A percentile compares a stretch with the other conserved stretches of the same genome.
phyloP scores from a whole-genome alignment of 2,329 filamentous ascomycete species.

The Thelonectria olida region DNA sequence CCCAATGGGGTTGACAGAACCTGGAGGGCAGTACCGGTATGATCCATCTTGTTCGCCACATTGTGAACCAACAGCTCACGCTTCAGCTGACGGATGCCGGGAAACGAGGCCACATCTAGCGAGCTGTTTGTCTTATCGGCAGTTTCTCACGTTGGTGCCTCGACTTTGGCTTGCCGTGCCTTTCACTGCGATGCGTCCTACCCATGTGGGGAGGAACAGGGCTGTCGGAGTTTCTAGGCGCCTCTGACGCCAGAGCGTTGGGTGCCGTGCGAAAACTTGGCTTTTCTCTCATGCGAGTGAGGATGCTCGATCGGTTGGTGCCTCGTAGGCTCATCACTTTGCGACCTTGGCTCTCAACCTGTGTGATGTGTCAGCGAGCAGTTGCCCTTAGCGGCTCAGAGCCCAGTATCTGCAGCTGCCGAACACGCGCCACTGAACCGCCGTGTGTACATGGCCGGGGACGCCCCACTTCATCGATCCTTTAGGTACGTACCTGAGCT shows the following conservation, averaged over 20 bases:
- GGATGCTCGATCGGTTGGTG: not conserved
- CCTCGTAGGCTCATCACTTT: slow-evolving; percentile 3
- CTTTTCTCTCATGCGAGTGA: slow-evolving; percentile 16
- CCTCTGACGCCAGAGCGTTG: not conserved
- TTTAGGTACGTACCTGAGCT: slow-evolving; percentile 29
- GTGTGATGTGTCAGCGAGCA: slow-evolving; percentile 26
- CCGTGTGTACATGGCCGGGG: slow-evolving; percentile 26
- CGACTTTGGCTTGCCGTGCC: not conserved
- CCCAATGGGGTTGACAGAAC: not conserved
- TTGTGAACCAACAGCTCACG: slow-evolving; percentile 8
- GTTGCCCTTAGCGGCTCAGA: slow-evolving; percentile 35
- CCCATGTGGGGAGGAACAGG: too few species aligned
- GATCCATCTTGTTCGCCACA: not conserved
- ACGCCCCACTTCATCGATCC: slow-evolving; percentile 36
- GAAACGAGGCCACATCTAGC: not conserved
- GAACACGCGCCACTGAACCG: slow-evolving; percentile 39
- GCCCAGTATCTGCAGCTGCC: slow-evolving; percentile 31
- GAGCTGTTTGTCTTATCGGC: not conserved
- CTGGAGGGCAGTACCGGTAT: not conserved
- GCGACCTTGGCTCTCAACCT: slow-evolving; percentile 1
- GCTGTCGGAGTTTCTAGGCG: too few species aligned
- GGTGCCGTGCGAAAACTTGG: not conserved
- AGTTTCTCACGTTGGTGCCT: not conserved
- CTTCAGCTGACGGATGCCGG: not conserved
- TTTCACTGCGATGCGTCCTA: not conserved